These are phyloP conservation scores for Nidularia pulvinata DNA, from an alignment of 768 basidiomycete species.

Conservation along the genomic window DNA sequence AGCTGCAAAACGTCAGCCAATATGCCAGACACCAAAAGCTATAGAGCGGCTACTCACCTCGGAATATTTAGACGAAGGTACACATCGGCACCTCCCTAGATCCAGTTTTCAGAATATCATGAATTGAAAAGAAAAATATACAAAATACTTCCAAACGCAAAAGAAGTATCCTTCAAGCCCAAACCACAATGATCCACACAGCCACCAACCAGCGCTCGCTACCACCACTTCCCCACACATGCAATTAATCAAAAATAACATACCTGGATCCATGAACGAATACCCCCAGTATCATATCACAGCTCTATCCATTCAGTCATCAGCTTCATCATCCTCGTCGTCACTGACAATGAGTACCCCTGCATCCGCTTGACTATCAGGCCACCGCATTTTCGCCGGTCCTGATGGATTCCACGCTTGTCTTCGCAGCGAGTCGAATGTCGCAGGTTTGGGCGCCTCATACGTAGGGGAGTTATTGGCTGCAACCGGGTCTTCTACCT, in stretches of 20 bases:
- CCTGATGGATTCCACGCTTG: conserved; percentile 3
- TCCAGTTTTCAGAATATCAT: conserved; percentile 8
- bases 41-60: neutral
- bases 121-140: conserved; percentile 3
- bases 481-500: conserved; percentile 21
- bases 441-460: neutral
- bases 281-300: too few relatives aligned
- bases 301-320: neutral
- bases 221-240: neutral
- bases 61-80: neutral
- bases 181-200: neutral
- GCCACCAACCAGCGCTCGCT: neutral
- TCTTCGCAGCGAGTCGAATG: neutral
- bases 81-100: conserved; percentile 5
- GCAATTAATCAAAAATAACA: conserved; percentile 12
- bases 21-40: neutral
- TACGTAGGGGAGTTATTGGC: neutral
- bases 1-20: neutral
- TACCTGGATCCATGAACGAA: conserved; percentile 7
- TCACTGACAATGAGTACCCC: conserved; percentile 49
- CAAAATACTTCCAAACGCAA: conserved; percentile 10
- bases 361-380: conserved; percentile 34
- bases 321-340: conserved; percentile 14
- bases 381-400: conserved; percentile 38
- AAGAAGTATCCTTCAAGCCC: neutral